Percentiles rank a stretch among this genome's conserved stretches.
Conservation (phyloP, 2,329 filamentous ascomycete genomes). For the Colletotrichum cordylinicola region DNA sequence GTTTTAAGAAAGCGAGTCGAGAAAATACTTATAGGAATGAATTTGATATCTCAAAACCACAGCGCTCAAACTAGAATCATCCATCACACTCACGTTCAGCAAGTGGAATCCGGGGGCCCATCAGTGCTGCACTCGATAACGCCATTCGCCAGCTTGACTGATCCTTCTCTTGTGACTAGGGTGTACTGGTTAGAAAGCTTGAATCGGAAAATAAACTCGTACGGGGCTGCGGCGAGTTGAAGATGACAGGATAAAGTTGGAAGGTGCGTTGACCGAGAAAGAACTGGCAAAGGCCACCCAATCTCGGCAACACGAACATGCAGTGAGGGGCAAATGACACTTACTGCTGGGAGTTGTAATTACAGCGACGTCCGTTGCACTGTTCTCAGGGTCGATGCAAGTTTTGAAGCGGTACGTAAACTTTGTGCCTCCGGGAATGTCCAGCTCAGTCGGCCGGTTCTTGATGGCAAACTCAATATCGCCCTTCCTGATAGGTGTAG, state of each 20-base stretch:
- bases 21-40: rapidly evolving
- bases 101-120: neutral
- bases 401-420: neutral
- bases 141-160: neutral
- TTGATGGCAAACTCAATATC: neutral
- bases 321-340: neutral
- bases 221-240: neutral
- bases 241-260: neutral
- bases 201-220: rapidly evolving
- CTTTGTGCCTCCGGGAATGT: neutral
- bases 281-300: neutral
- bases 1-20: neutral
- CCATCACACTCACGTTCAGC: too few relatives aligned
- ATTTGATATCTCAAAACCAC: neutral
- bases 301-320: neutral
- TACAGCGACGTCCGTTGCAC: neutral
- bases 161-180: neutral
- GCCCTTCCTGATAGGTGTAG: neutral
- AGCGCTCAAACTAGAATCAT: neutral
- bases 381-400: neutral
- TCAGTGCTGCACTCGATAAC: neutral
- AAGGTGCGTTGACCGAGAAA: neutral
- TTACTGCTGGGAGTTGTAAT: neutral
- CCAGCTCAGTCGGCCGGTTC: neutral
- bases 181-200: neutral